Base-by-base conservation (phyloP, 1,284 basidiomycete genomes). In the Rhodotorula glutinis region DNA sequence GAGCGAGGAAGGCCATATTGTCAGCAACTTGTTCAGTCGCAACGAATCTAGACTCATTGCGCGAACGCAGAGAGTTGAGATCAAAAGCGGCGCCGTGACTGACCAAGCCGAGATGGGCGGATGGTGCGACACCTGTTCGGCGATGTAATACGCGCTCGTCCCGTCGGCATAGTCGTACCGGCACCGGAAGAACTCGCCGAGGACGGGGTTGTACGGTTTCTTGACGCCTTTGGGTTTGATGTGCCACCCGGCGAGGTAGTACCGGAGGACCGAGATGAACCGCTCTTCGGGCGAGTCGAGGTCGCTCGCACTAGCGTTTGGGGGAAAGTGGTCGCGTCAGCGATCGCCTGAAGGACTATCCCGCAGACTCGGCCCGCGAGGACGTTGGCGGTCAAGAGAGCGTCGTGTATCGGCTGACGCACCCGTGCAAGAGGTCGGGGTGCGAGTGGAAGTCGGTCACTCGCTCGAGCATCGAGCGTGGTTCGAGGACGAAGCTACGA, bases 391-490 rank as follows among this genome's bases (percentile, higher is more conserved):
- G 98, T 95, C 69, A 92, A 91, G 88, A 98, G 94, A 80, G 98
- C 98, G 82, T 99, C 95, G 51, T 33, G n/a, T 21, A 11, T 2
- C 19, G 23, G 23, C 14, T 11, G 60, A 84, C 90, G 81, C 78
- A 87, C 90, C 91, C 91, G 81, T 95, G 98, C 78, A 98, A 88
- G 77, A 98, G 87, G 81, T 98, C 94, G 33, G 96, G 93, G 81
- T 98, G 95, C 69, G 92, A 91, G 88, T 98, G 94, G 80, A 99
- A 99, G 82, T 99, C 96, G 51, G 93, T 96, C 77, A 97, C 94
- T 74, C 93, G 87, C 81, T 97, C 93, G 60, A 95, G 85, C 87
- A 96, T 91, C 76, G 78, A 78, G 75, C 92, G 83, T 10, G 92
- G 92, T 79, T 97, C 93, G 65, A 97, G 85, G 0, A 97, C 93